Evolutionary conservation across 2,329 filamentous ascomycete species (phyloP), one percentile per base, ranked within the genome.

Genomic region (Paecilomyces niveus): DNA sequence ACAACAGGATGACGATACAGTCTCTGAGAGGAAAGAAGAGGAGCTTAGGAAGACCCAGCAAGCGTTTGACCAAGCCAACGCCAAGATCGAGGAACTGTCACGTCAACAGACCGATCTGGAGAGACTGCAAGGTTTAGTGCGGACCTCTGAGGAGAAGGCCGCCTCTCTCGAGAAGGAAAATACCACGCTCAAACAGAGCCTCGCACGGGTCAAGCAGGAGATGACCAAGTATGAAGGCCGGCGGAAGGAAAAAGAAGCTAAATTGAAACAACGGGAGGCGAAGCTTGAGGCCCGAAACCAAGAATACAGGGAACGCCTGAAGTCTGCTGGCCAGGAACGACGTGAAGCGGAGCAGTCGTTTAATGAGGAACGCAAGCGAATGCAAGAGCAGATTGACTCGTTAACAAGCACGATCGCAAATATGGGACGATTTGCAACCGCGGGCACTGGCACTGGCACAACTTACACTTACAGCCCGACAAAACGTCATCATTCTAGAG

Each of bases 151-250:
- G 58, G 67, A 71, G 57, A 77, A 76, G 60, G 75, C 71, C 3
- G 67, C 65, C 11, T 70, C 75, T 29, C 67, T 78, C 1, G 69
- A 76, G 57, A 72, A 70, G 57, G 76, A 79, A 56, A 79, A 79
- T 54, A 54, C 60, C 8, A 65, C 66, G 1, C 67, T 79, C 54
- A 78, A 78, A 58, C 70, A 72, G 52, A 74, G 67, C 8, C 64
- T 78, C 24, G 68, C 72, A 11, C 69, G 74, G 13, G 68, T 76
- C 39, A 78, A 78, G 62, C 69, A 72, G 55, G 74, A 76, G 55
- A 76, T 76, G 68, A 70, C 66, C 29, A 72, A 72, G 55, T 77
- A 76, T 52, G 75, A 77, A 58, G 72, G 69, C 21, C 69, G 75
- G 24, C 74, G 76, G 58, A 73, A 75, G 54, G 71, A 76, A 22